Evolutionary conservation across 805 yeast species (phyloP), one percentile per base, ranked within the genome.

Genomic region (Yamadazyma nakazawae): DNA sequence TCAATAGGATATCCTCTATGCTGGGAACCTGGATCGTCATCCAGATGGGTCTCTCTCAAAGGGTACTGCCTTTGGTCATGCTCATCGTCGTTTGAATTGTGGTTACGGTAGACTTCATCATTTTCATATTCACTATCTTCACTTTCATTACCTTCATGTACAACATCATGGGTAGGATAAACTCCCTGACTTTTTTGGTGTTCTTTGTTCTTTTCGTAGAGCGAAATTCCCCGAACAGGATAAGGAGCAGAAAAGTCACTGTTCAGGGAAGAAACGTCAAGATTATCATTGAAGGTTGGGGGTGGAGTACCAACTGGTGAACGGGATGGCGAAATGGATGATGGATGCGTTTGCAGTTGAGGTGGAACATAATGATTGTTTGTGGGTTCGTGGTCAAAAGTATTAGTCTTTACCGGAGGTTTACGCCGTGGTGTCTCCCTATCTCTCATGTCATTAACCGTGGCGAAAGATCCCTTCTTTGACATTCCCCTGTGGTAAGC

Each of bases 161-260:
- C n/a, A 5, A 13, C n/a, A 13, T 28, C 32, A 10, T 28, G 32
- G n/a, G 32, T 28, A 28, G 32, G 24, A 21, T 21, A 21, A 4
- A 21, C 24, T 21, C 24, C 24, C 24, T 21, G 24, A 21, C 7
- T 21, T 21, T 7, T 21, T 21, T 4, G 24, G 7, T 5, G 24
- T 21, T 21, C 24, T 21, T 7, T 21, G 24, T 21, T 21, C 7
- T 21, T 21, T 16, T 42, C 54, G 32, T 50, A 63, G 45, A 61
- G 50, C 6, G 70, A 63, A 5, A 65, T 53, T 7, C 68, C 68
- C 41, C 71, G 48, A 3, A 64, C 51, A 1, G 71, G 71, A 43
- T 66, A 66, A 2, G 70, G 70, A 2, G 61, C 37, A 8, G 36
- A 14, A 17, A 19, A 5, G 11, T 34, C 28, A 19, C 24, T 37